phyloP scores from a whole-genome alignment of 1,284 basidiomycete genomes.

The Sporisorium iseilematis-ciliati region DNA sequence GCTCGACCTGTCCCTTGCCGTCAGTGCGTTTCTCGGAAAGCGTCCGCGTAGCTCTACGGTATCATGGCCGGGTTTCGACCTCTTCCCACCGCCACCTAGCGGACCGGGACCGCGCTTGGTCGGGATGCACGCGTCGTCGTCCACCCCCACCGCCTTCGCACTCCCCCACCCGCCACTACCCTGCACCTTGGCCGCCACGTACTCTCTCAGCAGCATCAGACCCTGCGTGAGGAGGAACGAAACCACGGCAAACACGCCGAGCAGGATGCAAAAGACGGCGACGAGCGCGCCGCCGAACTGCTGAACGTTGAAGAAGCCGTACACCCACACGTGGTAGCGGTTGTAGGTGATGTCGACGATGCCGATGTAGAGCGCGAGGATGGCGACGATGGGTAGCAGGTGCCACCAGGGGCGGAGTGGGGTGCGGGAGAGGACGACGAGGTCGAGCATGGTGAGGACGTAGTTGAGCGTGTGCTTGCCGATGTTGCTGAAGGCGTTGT shows the following conservation, averaged over 20 bases:
- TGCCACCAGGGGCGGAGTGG: slow-evolving; percentile 75
- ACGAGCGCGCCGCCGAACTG: slow-evolving; percentile 44
- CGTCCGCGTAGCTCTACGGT: slow-evolving; percentile 26
- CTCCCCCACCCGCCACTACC: slow-evolving; percentile 46
- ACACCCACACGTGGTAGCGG: slow-evolving; percentile 37
- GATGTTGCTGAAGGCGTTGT: slow-evolving; percentile 76
- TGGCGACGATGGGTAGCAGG: slow-evolving; percentile 72
- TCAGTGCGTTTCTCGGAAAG: slow-evolving; percentile 41
- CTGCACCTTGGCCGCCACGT: slow-evolving; percentile 37
- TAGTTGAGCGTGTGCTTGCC: slow-evolving; percentile 77
- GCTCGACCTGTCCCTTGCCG: slow-evolving; percentile 6
- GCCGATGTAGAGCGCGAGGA: slow-evolving; percentile 76
- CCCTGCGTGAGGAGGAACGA: slow-evolving; percentile 51
- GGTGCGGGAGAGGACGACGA: slow-evolving; percentile 73
- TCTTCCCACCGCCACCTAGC: slow-evolving; percentile 45
- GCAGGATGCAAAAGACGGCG: slow-evolving; percentile 32
- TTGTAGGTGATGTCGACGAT: slow-evolving; percentile 68
- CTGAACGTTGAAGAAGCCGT: slow-evolving; percentile 53
- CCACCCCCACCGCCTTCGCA: slow-evolving; percentile 39
- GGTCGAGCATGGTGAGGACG: slow-evolving; percentile 75
- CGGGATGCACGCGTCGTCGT: slow-evolving; percentile 52
- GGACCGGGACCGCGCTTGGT: slow-evolving; percentile 54
- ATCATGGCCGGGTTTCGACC: slow-evolving; percentile 45
- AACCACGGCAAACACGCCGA: slow-evolving; percentile 39
- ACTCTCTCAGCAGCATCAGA: slow-evolving; percentile 48